Evolutionary conservation across 2,329 filamentous ascomycete genomes (phyloP), one percentile per base, ranked within the genome.

Genomic region (Atkinsonella texensis): DNA sequence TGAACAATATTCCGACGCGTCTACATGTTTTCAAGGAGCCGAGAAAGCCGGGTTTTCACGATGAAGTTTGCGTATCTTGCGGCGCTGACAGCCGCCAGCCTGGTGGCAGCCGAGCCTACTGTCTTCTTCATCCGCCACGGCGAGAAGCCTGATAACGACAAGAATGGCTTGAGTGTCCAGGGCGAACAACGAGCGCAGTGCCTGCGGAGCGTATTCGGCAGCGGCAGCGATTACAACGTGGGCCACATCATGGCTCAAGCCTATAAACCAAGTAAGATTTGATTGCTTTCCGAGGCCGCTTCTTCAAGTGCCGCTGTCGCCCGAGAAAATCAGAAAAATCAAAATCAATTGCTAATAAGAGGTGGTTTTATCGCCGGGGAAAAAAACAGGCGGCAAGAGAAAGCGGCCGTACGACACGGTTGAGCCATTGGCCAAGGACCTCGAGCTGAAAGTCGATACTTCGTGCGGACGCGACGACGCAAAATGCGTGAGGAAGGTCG

Each of bases 121-220:
- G 75, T 83, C 33, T 84, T 81, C 60, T 65, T 83, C 9, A 83
- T 84, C 60, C 75, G 80, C 17, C 80, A 84, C 56, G 80, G 80
- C 53, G 80, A 84, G 63, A 84, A 84, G 63, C 79, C 80, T 1
- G 63, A 70, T 39, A 70, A 70, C 4, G 65, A 74, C 49, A 69
- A 68, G 15, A 67, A 56, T 39, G 79, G 78, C 2, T 67, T 83
- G 45, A 78, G 63, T 51, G 57, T 69, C 0, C 58, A 72, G 53
- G 80, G 80, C n/a, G 55, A 71, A 50, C 53, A 79, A 62, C 75
- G 80, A 15, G 76, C 80, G 0, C 74, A 83, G 58, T 83, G 80
- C 55, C 65, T 84, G n/a, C 67, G 74, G 11, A 67, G 57, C 9
- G 75, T 83, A 1, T 84, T 84, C 58, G 76, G 77, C 0, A 60